These are phyloP conservation scores for Nannochloropsis salina DNA, from an alignment of 108 stramenopile species.

Conservation along the genomic window DNA sequence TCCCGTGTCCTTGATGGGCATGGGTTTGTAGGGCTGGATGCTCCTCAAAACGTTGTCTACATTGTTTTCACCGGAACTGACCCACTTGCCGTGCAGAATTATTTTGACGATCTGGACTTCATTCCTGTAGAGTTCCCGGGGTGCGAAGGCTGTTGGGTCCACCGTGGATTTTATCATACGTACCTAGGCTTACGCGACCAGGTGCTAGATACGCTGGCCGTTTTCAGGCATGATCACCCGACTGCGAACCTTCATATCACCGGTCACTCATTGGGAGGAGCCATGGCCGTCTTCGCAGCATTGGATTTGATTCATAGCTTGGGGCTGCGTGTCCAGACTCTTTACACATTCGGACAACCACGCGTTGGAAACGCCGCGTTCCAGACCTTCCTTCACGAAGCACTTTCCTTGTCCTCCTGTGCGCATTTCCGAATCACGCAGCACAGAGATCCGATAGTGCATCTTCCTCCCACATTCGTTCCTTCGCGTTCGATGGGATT, in stretches of 20 bases:
- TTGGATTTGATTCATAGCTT: neutral
- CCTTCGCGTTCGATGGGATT: conserved; percentile 3
- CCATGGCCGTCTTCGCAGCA: neutral
- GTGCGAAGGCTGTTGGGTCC: conserved; percentile 19
- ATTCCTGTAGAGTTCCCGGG: neutral
- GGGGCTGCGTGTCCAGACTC: neutral
- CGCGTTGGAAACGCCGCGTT: conserved; percentile 15
- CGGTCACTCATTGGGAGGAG: conserved; percentile 5
- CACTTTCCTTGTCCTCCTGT: neutral
- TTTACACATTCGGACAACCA: conserved; percentile 19
- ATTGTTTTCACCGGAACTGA: conserved; percentile 19
- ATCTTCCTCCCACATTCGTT: neutral
- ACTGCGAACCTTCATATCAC: neutral
- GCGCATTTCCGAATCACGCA: conserved; percentile 15
- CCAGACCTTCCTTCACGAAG: neutral
- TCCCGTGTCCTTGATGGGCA: conserved; percentile 19
- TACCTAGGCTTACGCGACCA: conserved; percentile 7
- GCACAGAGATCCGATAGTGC: neutral
- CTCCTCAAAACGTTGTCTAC: neutral
- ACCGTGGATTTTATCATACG: conserved; percentile 18
- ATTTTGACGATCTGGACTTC: conserved; percentile 18
- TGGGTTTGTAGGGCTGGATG: neutral
- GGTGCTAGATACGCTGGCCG: neutral
- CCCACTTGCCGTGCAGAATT: conserved; percentile 16
- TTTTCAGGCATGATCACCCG: neutral